A percentile compares a stretch with the other conserved stretches of the same genome.
Conservation (phyloP, 352 stramenopile species). For the Phytophthora foliorum region DNA sequence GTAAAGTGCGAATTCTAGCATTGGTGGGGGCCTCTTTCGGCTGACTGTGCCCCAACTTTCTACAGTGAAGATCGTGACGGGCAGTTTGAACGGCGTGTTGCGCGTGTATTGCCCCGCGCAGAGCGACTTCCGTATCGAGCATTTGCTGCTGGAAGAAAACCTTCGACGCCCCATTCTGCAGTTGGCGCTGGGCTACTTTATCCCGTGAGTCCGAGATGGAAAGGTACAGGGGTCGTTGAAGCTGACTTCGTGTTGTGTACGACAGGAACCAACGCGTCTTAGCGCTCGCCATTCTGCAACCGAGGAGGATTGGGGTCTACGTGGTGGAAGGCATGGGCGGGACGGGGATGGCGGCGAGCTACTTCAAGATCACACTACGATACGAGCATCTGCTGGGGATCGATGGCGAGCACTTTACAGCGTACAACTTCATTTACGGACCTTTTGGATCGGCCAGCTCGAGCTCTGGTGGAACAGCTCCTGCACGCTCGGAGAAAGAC, state of each 20-base stretch:
- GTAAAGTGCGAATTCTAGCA: conserved; percentile 30
- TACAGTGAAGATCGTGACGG: conserved; percentile 91
- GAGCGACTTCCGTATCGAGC: conserved; percentile 89
- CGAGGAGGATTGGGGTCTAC: conserved; percentile 82
- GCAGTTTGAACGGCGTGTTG: conserved; percentile 87
- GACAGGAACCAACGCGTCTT: conserved; percentile 63
- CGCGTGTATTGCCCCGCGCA: conserved; percentile 86
- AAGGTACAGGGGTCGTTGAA: conserved; percentile 11
- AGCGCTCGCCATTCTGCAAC: conserved; percentile 90
- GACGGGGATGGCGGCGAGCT: conserved; percentile 76
- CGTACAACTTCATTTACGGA: conserved; percentile 91
- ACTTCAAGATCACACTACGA: conserved; percentile 82
- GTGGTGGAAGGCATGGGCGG: conserved; percentile 83
- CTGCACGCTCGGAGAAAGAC: conserved; percentile 54
- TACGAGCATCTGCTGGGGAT: conserved; percentile 91
- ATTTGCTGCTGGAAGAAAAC: conserved; percentile 90
- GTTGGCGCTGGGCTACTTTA: conserved; percentile 85
- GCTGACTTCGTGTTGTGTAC: conserved; percentile 6
- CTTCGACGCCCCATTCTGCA: conserved; percentile 90
- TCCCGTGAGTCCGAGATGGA: conserved; percentile 61
- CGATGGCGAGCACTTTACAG: conserved; percentile 92
- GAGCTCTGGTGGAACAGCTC: conserved; percentile 18
- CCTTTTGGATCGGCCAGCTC: conserved; percentile 65
- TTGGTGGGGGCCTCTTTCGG: neutral
- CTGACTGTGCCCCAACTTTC: neutral